Evolutionary conservation across 805 yeast genomes (phyloP), one percentile per base, ranked within the genome.

Genomic region (Nakazawaea pomicola): DNA sequence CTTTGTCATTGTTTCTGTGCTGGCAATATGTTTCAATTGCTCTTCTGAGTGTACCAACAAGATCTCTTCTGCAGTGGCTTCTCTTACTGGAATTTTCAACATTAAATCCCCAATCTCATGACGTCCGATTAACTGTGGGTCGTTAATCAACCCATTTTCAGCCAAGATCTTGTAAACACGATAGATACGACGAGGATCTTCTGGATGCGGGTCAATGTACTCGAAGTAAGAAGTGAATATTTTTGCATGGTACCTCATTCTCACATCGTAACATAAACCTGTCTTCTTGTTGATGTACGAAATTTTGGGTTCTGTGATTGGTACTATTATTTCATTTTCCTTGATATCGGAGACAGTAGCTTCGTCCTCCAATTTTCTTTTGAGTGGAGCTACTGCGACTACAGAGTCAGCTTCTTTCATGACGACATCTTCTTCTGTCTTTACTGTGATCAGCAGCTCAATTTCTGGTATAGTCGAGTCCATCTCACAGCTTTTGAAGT

Each of bases 121-220:
- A 6, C 66, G 59, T 10, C 86, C 90, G 2, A 83, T 74, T 37
- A 89, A 66, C 8, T 83, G 73, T 12, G 87, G 83, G 56, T 91
- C 97, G 28, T 67, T 74, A 42, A 93, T 82, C 12, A 93, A 69
- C 0, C 99, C 99, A 29, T 93, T 89, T 56, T 93, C 97, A 0
- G 96, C 97, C 33, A 93, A 71, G 31, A 85, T 83, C 63, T 93
- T 89, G 66, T 93, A 93, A 35, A 93, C 86, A 43, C 98, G 74
- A 62, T 90, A 93, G 28, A 91, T 90, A 51, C 99, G 78, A 47
- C 99, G 74, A 9, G 99, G 99, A 57, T 93, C 99, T 60, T 93
- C 99, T 4, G 99, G 99, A 58, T 93, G 99, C 2, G 98, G 99
- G 57, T 93, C 99, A 39, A 91, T 87, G 61, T 91, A 91, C 60